Conservation (phyloP, 73 alveolate genomes). For the Halteria grandinella region DNA sequence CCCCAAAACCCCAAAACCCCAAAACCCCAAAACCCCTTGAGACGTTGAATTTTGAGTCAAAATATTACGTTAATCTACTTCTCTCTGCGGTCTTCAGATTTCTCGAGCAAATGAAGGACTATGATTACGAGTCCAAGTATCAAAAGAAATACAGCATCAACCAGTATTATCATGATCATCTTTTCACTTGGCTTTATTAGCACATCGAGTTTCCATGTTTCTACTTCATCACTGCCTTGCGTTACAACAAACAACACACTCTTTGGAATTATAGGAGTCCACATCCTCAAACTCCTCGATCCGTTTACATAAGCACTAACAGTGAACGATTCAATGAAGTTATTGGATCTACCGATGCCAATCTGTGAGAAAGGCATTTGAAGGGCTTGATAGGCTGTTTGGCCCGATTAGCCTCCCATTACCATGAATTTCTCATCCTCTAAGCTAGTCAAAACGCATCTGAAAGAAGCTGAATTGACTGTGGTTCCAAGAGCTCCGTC, state of each 20-base stretch:
- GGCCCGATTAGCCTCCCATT: slow-evolving; percentile 31
- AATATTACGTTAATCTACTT: neutral
- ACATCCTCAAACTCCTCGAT: slow-evolving; percentile 7
- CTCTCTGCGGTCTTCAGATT: too few relatives aligned
- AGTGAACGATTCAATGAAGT: slow-evolving; percentile 44
- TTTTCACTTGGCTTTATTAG: slow-evolving; percentile 46
- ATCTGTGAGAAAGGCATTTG: slow-evolving; percentile 47
- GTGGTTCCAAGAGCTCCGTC: slow-evolving; percentile 37
- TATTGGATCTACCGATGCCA: slow-evolving; percentile 48
- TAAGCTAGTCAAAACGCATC: slow-evolving; percentile 49
- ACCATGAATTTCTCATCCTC: slow-evolving; percentile 44
- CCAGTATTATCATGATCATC: slow-evolving; percentile 20
- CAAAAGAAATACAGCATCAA: slow-evolving; percentile 40
- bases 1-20: neutral
- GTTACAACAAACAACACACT: slow-evolving; percentile 27
- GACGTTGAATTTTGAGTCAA: too few relatives aligned
- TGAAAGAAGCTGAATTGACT: slow-evolving; percentile 15
- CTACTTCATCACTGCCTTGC: neutral
- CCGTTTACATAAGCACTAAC: slow-evolving; percentile 37
- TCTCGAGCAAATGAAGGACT: slow-evolving; percentile 31
- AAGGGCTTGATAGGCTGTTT: slow-evolving; percentile 33
- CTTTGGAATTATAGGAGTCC: slow-evolving; percentile 56
- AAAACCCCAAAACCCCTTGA: neutral
- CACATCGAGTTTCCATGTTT: slow-evolving; percentile 33
- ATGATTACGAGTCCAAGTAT: slow-evolving; percentile 27